Evolutionary conservation across 305 asterid genomes (phyloP).

Genomic region (Striga hermonthica): DNA sequence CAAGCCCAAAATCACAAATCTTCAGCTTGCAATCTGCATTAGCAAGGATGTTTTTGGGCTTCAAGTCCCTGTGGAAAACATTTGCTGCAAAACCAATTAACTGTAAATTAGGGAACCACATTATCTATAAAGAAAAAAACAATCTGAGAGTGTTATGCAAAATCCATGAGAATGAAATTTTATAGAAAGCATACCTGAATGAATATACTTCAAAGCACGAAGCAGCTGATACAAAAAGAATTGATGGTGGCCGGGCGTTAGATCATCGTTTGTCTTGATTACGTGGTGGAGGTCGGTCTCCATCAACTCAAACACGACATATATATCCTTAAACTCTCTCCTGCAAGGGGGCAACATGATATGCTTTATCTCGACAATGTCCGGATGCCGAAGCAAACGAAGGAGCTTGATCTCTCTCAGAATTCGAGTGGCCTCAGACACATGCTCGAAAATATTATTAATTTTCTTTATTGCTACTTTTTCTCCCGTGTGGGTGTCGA

Average conservation of each 20-base stretch:
- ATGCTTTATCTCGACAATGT: conserved; percentile 87
- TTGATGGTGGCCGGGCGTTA: conserved; percentile 88
- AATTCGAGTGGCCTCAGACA: conserved; percentile 88
- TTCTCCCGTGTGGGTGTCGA: conserved; percentile 93
- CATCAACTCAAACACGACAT: conserved; percentile 94
- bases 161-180: too few species aligned
- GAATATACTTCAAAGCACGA: conserved; percentile 83
- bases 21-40: conserved; percentile 94
- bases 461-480: conserved; percentile 93
- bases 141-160: too few species aligned
- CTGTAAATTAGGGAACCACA: conserved; percentile 14
- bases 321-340: conserved; percentile 90
- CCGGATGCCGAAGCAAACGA: conserved; percentile 77
- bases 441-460: conserved; percentile 76
- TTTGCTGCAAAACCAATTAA: conserved; percentile 55
- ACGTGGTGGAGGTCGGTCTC: conserved; percentile 97
- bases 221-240: conserved; percentile 97
- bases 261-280: conserved; percentile 79
- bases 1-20: conserved; percentile 94
- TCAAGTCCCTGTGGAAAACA: conserved; percentile 83
- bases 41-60: conserved; percentile 94
- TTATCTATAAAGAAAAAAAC: conserved; percentile 12
- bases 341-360: conserved; percentile 86
- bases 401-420: conserved; percentile 94
- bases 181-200: conserved; percentile 64